A percentile compares a stretch with the other conserved stretches of the same genome.
phyloP scores from a whole-genome alignment of 805 yeast species.

The Saccharomycopsis selenospora region DNA sequence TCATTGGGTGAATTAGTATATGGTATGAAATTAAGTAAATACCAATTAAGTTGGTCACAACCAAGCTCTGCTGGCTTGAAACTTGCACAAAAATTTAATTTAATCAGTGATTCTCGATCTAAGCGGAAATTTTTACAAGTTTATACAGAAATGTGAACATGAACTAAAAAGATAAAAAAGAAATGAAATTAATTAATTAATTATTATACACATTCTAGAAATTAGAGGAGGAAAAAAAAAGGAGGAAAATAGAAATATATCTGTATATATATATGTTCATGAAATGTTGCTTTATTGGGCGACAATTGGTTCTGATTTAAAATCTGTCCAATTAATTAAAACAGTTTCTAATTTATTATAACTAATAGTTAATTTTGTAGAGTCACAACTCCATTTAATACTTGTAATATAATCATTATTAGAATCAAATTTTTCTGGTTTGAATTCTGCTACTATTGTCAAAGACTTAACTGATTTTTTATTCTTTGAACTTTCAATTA shows the following conservation, averaged over 20 bases:
- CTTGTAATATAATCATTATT: conserved; percentile 28
- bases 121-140: conserved; percentile 15
- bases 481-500: conserved; percentile 7
- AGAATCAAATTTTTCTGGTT: conserved; percentile 26
- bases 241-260: too few relatives aligned
- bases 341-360: conserved; percentile 23
- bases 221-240: too few relatives aligned
- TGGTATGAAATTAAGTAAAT: conserved; percentile 38
- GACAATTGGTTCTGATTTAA: too few relatives aligned
- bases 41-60: conserved; percentile 61
- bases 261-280: too few relatives aligned
- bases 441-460: conserved; percentile 24
- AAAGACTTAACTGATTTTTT: conserved; percentile 11
- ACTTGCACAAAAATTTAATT: conserved; percentile 47
- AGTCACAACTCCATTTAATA: conserved; percentile 30
- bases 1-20: conserved; percentile 40
- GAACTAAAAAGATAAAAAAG: too few relatives aligned
- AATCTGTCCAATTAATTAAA: conserved; percentile 8
- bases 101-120: conserved; percentile 11
- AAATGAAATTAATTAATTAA: too few relatives aligned
- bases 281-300: too few relatives aligned
- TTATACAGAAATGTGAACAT: conserved; percentile 10
- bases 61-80: conserved; percentile 61
- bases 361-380: conserved; percentile 27
- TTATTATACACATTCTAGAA: too few relatives aligned